A percentile compares a stretch with the other conserved stretches of the same genome.
Evolutionary conservation across 257 asterid species (phyloP).

Genomic region (Fraxinus excelsior): DNA sequence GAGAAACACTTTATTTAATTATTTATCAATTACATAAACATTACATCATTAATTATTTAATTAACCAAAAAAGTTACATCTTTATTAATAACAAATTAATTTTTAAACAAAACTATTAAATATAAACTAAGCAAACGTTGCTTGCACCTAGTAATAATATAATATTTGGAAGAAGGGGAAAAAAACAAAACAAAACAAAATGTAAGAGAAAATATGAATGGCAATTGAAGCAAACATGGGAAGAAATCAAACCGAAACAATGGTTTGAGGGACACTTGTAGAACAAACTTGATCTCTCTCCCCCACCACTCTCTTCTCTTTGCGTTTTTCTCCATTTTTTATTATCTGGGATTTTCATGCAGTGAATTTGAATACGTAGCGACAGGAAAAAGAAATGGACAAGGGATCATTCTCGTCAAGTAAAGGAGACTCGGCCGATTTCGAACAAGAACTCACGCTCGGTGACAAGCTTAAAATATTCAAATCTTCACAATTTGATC

Average conservation of each 20-base stretch:
- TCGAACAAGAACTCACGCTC: constrained; percentile 63
- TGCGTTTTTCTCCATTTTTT: constrained; percentile 15
- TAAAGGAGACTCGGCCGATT: constrained; percentile 60
- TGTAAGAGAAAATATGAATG: not conserved
- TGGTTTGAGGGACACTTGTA: constrained; percentile 3
- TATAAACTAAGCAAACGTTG: too few species aligned
- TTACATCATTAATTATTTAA: too few species aligned
- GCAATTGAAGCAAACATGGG: not conserved
- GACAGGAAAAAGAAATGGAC: constrained; percentile 30
- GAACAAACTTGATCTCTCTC: constrained; percentile 2
- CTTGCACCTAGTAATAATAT: too few species aligned
- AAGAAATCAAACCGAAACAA: not conserved
- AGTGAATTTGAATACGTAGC: not conserved
- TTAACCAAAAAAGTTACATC: too few species aligned
- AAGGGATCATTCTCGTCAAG: constrained; percentile 58
- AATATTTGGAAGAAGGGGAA: too few species aligned
- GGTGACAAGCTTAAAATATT: constrained; percentile 75
- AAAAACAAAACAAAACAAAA: too few species aligned
- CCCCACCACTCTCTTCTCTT: not conserved
- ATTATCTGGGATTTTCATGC: not conserved
- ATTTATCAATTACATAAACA: too few species aligned
- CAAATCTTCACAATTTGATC: constrained; percentile 65
- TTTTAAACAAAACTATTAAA: too few species aligned
- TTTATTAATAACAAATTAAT: too few species aligned
- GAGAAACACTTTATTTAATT: too few species aligned